A percentile compares a stretch with the other conserved stretches of the same genome.
Evolutionary conservation across 2,329 filamentous ascomycete genomes (phyloP).

Genomic region (Trichoderma guizhouense): DNA sequence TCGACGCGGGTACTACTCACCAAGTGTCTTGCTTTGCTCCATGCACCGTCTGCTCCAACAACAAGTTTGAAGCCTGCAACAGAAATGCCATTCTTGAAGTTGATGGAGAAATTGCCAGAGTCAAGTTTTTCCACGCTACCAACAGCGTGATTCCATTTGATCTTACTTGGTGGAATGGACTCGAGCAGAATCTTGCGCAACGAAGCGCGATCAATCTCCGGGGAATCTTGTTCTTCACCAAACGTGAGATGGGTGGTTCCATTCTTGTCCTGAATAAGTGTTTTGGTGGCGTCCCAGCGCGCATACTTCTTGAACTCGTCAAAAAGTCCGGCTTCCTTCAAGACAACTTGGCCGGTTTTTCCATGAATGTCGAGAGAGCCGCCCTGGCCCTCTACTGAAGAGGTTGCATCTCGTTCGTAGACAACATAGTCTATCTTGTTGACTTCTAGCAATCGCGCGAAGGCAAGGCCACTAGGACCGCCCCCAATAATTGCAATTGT

Average conservation of each 20-base stretch:
- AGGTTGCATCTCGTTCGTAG: conserved; percentile 46
- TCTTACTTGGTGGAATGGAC: conserved; percentile 39
- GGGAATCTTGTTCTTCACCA: conserved; percentile 16
- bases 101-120: conserved; percentile 32
- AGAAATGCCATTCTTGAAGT: conserved; percentile 35
- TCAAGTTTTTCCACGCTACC: not conserved
- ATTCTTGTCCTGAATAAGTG: conserved; percentile 45
- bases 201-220: conserved; percentile 43
- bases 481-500: conserved; percentile 47
- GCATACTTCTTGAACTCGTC: conserved; percentile 48
- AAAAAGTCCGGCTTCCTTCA: conserved; percentile 49
- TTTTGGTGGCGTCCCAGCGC: conserved; percentile 45
- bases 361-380: conserved; percentile 55
- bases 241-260: conserved; percentile 35
- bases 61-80: conserved; percentile 39
- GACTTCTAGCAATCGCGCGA: conserved; percentile 51
- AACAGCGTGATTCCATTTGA: conserved; percentile 38
- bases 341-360: conserved; percentile 46
- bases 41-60: conserved; percentile 38
- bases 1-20: not conserved
- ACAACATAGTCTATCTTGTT: conserved; percentile 45
- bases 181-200: conserved; percentile 41
- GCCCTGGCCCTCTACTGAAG: conserved; percentile 46
- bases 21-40: conserved; percentile 34
- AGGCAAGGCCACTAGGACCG: conserved; percentile 36